Evolutionary conservation across 805 yeast species (phyloP), one percentile per base, ranked within the genome.

Genomic region (Barnettozyma wickerhamii): DNA sequence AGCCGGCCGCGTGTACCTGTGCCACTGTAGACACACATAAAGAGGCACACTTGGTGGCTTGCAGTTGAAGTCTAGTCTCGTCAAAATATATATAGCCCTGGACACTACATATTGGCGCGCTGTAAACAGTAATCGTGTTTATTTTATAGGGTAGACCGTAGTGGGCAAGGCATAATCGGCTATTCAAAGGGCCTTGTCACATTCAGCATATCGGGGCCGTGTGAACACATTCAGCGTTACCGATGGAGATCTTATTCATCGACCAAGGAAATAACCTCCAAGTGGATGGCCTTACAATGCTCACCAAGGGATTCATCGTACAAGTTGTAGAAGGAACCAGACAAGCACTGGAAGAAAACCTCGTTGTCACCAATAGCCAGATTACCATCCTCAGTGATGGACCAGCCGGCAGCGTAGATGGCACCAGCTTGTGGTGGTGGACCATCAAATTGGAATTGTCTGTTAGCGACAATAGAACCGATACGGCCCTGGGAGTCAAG

Each of bases 351-450:
- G 74, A 75, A 83, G 71, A 83, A 83, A 38, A 72, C 68, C 44
- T 76, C 76, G 37, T 65, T 59, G 51, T 65, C 65, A 63, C 87
- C 89, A 45, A 82, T 64, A 21, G 86, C 86, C 55, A 82, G 72
- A 65, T 64, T 56, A 62, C 76, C 77, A 17, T 72, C 81, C 49
- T 72, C 74, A 41, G 69, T 62, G 45, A 68, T 59, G 27, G 71
- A 62, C 86, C 86, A 79, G 48, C 86, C 85, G 42, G 75, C 79
- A 53, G 86, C 84, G 59, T 75, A 77, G 56, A 79, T 72, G 44
- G 85, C 73, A 63, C 84, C 85, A 23, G 84, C 86, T 71, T 83
- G 91, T 56, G 90, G 89, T 66, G 86, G 84, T 47, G 88, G 87
- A 58, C 90, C 90, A 62, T 83, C 91, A 56, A 83, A 83, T 69